Base-by-base conservation (phyloP, 306 rosid genomes). In the Pyrus bretschneideri region DNA sequence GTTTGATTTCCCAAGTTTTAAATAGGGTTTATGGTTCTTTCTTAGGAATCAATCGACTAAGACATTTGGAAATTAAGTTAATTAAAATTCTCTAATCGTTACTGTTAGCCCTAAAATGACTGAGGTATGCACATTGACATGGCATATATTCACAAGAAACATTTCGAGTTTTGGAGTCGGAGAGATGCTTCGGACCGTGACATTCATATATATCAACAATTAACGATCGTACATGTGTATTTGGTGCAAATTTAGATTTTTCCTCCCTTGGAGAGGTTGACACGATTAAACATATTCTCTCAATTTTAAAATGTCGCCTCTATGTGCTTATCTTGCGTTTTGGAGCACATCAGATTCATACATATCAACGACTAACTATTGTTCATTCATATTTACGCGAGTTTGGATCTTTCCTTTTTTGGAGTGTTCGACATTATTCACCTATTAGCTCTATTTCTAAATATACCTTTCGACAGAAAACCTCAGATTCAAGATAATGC, bases 391-490 rank as follows among this genome's bases (percentile, higher is more conserved):
- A 35, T 35, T 35, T 35, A 35, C 9, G 0, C 9, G 40, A 35
- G 40, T 35, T 35, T 35, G 40, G 40, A 35, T 33, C 38, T 33
- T 33, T 33, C 38, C 1, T 6, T 33, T 33, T 8, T 33, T 33
- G 2, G 38, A 40, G 44, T 9, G 44, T 9, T 40, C 3, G 44
- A 40, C 11, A 40, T 40, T 7, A 40, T 40, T 40, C 27, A 3
- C 27, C 3, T 57, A 55, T 55, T 49, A 49, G 9, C 55, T 15
- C 55, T 15, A 58, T 9, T 70, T 30, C 25, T 63, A 63, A 12
- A 40, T 42, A 6, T 44, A 30, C 74, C 68, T 73, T 40, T 52
- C 40, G 60, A 78, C 77, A 64, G 80, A 67, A 77, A 69, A 78
- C 11, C 60, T 30, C 40, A 31, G 51, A 78, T 38, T 57, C 73